A percentile compares a stretch with the other conserved stretches of the same genome.
phyloP scores from a whole-genome alignment of 139 green algal genomes.

The Ulvella scutata region DNA sequence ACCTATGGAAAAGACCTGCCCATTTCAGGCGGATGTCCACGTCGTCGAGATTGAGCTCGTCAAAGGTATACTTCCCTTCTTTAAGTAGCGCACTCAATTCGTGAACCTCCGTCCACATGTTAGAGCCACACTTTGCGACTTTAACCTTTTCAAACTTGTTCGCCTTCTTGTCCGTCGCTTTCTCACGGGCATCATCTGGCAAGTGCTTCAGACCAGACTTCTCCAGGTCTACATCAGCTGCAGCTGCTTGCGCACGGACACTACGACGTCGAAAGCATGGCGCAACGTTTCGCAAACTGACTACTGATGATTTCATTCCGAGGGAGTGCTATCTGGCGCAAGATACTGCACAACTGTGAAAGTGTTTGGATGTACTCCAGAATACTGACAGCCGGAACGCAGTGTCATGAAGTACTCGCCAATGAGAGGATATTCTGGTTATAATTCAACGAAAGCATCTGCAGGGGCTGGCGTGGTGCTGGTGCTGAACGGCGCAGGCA shows the following conservation, averaged over 20 bases:
- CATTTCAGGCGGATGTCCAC: slow-evolving; percentile 94
- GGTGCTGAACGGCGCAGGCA: too few relatives aligned
- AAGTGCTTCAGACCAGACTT: slow-evolving; percentile 40
- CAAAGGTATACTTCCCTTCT: slow-evolving; percentile 49
- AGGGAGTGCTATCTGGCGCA: too few relatives aligned
- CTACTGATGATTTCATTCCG: too few relatives aligned
- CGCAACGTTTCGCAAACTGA: too few relatives aligned
- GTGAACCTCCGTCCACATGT: slow-evolving; percentile 57
- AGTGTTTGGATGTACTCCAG: too few relatives aligned
- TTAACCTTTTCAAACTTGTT: slow-evolving; percentile 72
- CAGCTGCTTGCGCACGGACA: not conserved
- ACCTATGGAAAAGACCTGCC: slow-evolving; percentile 90
- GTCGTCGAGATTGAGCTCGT: slow-evolving; percentile 81
- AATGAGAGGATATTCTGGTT: too few relatives aligned
- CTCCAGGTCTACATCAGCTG: slow-evolving; percentile 16
- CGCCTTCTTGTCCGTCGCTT: slow-evolving; percentile 43
- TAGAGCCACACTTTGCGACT: slow-evolving; percentile 56
- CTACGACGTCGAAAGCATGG: too few relatives aligned
- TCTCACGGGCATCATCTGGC: slow-evolving; percentile 28
- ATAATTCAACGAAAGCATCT: too few relatives aligned
- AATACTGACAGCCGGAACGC: too few relatives aligned
- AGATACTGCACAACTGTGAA: too few relatives aligned
- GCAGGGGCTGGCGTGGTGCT: too few relatives aligned
- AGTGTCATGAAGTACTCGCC: too few relatives aligned
- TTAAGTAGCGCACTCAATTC: slow-evolving; percentile 36